A percentile compares a stretch with the other conserved stretches of the same genome.
Conservation (phyloP, 768 basidiomycete species). For the Obba rivulosa region DNA sequence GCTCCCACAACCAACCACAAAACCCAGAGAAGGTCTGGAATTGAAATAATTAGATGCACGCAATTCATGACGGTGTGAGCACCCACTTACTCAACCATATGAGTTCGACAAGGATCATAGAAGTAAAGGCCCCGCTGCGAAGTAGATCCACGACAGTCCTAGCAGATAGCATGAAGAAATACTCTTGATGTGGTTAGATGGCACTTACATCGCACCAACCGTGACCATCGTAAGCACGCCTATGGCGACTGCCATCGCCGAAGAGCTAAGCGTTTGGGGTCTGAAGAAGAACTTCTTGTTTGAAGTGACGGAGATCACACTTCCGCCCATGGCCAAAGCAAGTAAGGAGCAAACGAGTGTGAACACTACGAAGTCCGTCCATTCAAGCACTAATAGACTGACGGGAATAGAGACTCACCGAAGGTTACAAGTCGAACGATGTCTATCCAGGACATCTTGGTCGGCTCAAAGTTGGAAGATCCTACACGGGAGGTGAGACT, state of each 20-base stretch:
- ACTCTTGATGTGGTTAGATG: background rate
- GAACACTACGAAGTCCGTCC: constrained; percentile 1
- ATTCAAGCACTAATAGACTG: background rate
- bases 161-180: background rate
- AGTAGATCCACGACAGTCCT: constrained; percentile 23
- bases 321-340: constrained; percentile 6
- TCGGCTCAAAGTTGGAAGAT: too few relatives aligned
- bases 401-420: constrained; percentile 2
- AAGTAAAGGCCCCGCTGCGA: constrained; percentile 23
- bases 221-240: constrained; percentile 16
- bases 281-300: constrained; percentile 3
- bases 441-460: constrained; percentile 7
- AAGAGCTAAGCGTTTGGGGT: constrained; percentile 7
- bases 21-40: constrained; percentile 22
- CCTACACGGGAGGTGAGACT: too few relatives aligned
- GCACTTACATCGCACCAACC: constrained; percentile 15
- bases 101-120: constrained; percentile 25
- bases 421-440: constrained; percentile 8
- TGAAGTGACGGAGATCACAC: constrained; percentile 5
- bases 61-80: too few relatives aligned
- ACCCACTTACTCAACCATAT: constrained; percentile 15
- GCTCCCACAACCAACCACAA: constrained; percentile 24
- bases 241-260: constrained; percentile 15
- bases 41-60: background rate
- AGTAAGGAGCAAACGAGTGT: constrained; percentile 7